A percentile compares a stretch with the other conserved stretches of the same genome.
Evolutionary conservation across 352 stramenopile genomes (phyloP).

Genomic region (Aphanomyces cochlioides): DNA sequence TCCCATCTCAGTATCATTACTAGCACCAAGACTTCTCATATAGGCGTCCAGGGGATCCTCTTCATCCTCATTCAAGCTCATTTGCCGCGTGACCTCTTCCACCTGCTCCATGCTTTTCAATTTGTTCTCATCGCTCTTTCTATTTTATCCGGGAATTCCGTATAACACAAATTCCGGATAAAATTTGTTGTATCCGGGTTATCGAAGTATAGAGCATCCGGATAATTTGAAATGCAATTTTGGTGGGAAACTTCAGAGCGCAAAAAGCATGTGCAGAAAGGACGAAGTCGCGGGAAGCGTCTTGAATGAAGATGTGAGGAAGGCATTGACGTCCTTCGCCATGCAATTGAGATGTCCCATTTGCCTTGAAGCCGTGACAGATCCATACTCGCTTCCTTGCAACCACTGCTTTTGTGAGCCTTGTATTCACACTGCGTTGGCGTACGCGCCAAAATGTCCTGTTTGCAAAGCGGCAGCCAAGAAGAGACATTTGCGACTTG

Average conservation of each 20-base stretch:
- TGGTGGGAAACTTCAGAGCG: constrained; percentile 20
- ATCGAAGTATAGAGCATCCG: neutral
- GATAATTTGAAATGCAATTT: constrained; percentile 15
- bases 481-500: constrained; percentile 69
- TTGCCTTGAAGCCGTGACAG: constrained; percentile 69
- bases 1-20: no score
- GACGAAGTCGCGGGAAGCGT: neutral
- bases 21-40: constrained; percentile 55
- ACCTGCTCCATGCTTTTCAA: neutral
- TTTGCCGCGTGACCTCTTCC: neutral
- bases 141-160: neutral
- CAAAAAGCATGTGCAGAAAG: neutral
- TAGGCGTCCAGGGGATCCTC: constrained; percentile 75
- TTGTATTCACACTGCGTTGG: constrained; percentile 78
- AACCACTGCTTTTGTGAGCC: constrained; percentile 87
- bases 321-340: constrained; percentile 60
- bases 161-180: neutral
- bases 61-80: constrained; percentile 26
- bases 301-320: constrained; percentile 34
- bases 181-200: neutral
- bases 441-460: constrained; percentile 71
- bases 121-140: neutral
- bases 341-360: constrained; percentile 79
- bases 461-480: constrained; percentile 82
- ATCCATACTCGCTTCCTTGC: constrained; percentile 69